Evolutionary conservation across 805 yeast species (phyloP), one percentile per base, ranked within the genome.

Genomic region (Ogataea henricii): DNA sequence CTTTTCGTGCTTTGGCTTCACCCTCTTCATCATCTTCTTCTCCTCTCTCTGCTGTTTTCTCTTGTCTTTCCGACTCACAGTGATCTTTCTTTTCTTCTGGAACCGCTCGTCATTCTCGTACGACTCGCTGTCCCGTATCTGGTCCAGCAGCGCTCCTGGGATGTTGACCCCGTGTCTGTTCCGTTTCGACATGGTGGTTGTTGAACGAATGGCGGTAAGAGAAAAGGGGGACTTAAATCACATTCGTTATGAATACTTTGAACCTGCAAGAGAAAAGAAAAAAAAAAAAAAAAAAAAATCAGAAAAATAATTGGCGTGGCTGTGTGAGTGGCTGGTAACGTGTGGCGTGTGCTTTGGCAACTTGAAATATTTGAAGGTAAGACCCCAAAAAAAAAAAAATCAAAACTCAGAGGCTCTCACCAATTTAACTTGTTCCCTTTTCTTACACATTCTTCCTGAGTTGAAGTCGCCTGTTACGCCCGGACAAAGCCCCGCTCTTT

Each of bases 61-160:
- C 48, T 56, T 61, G 25, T 72, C 76, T 47, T 72, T 73, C 41
- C 77, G 54, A 35, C 62, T 53, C 26, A 29, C 56, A 39, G 49
- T 57, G 46, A 47, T 58, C 52, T 58, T 62, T 56, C 53, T 68
- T 46, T 44, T 53, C 32, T 52, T 48, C 22, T 56, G 51, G 45
- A 68, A 64, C 36, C 69, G 53, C 30, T 56, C 61, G 46, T 69
- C 72, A 18, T 52, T 44, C n/a, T 52, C 69, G 43, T 73, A 72
- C 12, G 58, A 65, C 9, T 60, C 71, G 10, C 58, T 65, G 16
- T 60, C 62, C 32, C 69, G 59, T 39, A 75, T 72, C 52, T 66
- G 70, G 45, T 75, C 78, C 27, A 75, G 57, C 37, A 75, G 54
- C 21, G 59, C 65, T 13, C 75, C 76, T 1, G 79, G 79, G 40